Conservation (phyloP, 1,139 yeast species). For the Suhomyces ambrosiae region DNA sequence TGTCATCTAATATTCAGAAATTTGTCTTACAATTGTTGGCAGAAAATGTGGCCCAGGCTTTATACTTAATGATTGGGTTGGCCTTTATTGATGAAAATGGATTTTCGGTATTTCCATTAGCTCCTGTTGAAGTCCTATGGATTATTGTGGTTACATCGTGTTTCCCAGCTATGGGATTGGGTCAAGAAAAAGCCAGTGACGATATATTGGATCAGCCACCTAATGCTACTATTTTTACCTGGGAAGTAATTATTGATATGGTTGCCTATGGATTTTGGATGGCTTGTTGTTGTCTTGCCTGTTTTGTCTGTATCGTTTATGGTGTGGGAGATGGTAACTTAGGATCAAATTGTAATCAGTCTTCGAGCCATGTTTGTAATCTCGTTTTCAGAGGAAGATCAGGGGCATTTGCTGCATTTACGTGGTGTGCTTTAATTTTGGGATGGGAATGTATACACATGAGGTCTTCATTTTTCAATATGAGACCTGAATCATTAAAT, state of each 20-base stretch:
- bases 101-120: constrained; percentile 71
- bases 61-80: constrained; percentile 69
- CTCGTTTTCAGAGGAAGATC: constrained; percentile 80
- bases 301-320: constrained; percentile 67
- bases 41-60: constrained; percentile 77
- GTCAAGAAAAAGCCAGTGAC: constrained; percentile 66
- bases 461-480: constrained; percentile 69
- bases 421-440: constrained; percentile 84
- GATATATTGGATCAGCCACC: constrained; percentile 72
- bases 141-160: constrained; percentile 77
- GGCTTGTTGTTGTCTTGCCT: constrained; percentile 71
- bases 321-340: constrained; percentile 68
- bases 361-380: constrained; percentile 42
- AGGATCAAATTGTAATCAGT: constrained; percentile 64
- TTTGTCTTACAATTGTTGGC: constrained; percentile 80
- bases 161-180: constrained; percentile 88
- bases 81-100: constrained; percentile 64
- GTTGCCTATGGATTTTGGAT: constrained; percentile 71
- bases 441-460: constrained; percentile 92
- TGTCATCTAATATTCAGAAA: constrained; percentile 79
- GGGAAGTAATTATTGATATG: constrained; percentile 75
- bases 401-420: constrained; percentile 79
- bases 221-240: constrained; percentile 63
- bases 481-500: constrained; percentile 69
- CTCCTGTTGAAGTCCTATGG: constrained; percentile 83